Evolutionary conservation across 768 basidiomycete species (phyloP).

Genomic region (Serpula lacrymans): DNA sequence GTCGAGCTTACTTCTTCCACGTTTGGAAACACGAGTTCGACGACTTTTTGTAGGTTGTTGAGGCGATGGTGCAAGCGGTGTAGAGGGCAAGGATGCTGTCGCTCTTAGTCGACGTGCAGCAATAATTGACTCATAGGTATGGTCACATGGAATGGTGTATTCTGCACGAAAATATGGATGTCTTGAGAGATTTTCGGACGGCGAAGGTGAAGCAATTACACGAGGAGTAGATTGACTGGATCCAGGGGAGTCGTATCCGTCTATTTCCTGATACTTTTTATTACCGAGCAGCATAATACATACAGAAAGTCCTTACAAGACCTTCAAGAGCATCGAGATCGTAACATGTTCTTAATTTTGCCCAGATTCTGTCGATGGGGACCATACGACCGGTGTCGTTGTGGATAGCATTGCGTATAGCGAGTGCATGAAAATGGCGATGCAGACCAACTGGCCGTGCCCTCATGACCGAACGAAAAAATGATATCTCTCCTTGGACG

Average conservation of each 20-base stretch:
- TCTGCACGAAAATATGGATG: slow-evolving; percentile 78
- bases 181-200: slow-evolving; percentile 59
- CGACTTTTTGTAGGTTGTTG: slow-evolving; percentile 33
- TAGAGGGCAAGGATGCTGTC: slow-evolving; percentile 49
- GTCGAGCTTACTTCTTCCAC: slow-evolving; percentile 42
- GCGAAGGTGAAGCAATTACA: slow-evolving; percentile 63
- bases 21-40: slow-evolving; percentile 48
- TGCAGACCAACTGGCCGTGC: slow-evolving; percentile 82
- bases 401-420: slow-evolving; percentile 67
- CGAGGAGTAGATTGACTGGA: slow-evolving; percentile 43
- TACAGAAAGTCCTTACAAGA: slow-evolving; percentile 44
- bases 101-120: slow-evolving; percentile 60
- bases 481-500: slow-evolving; percentile 79
- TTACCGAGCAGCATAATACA: slow-evolving; percentile 1
- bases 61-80: slow-evolving; percentile 57
- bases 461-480: slow-evolving; percentile 80
- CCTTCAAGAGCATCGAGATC: slow-evolving; percentile 73
- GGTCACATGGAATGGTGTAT: slow-evolving; percentile 58
- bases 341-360: slow-evolving; percentile 68
- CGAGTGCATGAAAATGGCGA: slow-evolving; percentile 76
- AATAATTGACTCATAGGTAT: slow-evolving; percentile 56
- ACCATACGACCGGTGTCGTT: slow-evolving; percentile 66
- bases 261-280: slow-evolving; percentile 35
- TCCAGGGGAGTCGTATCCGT: slow-evolving; percentile 43
- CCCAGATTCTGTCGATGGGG: slow-evolving; percentile 65